Base-by-base conservation (phyloP, 1,284 basidiomycete species). In the Inonotus hispidus region DNA sequence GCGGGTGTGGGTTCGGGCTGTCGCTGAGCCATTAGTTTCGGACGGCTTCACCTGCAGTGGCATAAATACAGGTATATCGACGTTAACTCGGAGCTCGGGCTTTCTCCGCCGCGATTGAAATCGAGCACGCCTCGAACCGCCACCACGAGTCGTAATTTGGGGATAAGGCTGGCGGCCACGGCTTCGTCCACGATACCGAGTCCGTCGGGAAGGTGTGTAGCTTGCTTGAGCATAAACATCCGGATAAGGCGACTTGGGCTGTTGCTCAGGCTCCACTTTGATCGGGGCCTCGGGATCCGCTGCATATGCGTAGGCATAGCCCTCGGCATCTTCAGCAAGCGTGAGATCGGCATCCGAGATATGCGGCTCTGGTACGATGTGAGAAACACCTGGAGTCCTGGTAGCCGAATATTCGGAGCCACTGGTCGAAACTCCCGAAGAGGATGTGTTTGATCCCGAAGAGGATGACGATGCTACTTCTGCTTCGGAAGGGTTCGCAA, bases 101-200 rank as follows among this genome's bases (percentile, higher is more conserved):
- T 60, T 63, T n/a, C 49, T 25, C 38, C 50, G 47, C 8, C 58
- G 58, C 4, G 45, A 38, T 19, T 61, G 59, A 53, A 60, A 60
- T 38, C 46, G 55, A 19, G 58, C 29, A 11, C 54, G 53, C 2
- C 62, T 58, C 32, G 53, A 23, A 7, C 39, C 53, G 27, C 53
- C 47, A 43, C 58, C 60, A 27, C 60, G 46, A 19, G 57, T 55
- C n/a, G 56, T 41, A 2, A 52, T 37, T 38, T 63, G 62, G 8
- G 62, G 62, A 27, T 63, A 63, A 4, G 62, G 62, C 35, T 63
- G 62, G n/a, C 62, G 58, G 3, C 58, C 62, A 14, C 58, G 62
- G 21, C 62, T 63, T 13, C 62, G 62, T 38, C 62, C 62, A 11
- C 62, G 62, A 21, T 63, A 60, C 14, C 58, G 52, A 27, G 41